Percentiles rank a stretch among this genome's conserved stretches.
These are phyloP conservation scores for Metschnikowia kunwiensis DNA, from an alignment of 805 yeast genomes.

Conservation along the genomic window DNA sequence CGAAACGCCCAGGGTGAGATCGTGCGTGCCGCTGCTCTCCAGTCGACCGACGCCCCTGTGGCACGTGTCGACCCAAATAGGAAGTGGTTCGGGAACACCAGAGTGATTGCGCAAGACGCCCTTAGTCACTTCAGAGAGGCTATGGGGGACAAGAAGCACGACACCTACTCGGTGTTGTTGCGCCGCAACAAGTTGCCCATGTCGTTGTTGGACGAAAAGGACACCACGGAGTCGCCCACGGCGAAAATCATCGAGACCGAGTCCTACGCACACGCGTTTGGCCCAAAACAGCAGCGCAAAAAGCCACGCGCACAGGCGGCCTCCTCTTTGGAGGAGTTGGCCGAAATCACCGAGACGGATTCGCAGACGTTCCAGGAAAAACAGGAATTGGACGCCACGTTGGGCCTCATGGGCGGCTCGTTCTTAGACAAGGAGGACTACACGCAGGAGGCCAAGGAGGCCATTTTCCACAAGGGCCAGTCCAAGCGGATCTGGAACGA, in stretches of 20 bases:
- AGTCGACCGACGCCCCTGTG: constrained; percentile 79
- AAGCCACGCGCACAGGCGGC: constrained; percentile 76
- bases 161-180: constrained; percentile 79
- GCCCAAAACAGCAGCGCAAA: constrained; percentile 92
- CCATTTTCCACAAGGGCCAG: constrained; percentile 94
- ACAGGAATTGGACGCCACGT: constrained; percentile 66
- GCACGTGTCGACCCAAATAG: constrained; percentile 96
- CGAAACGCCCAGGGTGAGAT: constrained; percentile 87
- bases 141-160: constrained; percentile 77
- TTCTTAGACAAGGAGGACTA: constrained; percentile 67
- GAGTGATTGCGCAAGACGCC: constrained; percentile 97
- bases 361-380: constrained; percentile 66
- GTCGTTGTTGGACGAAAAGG: constrained; percentile 89
- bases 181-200: constrained; percentile 91
- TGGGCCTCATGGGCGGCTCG: constrained; percentile 76
- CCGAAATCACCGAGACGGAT: constrained; percentile 53
- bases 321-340: constrained; percentile 77
- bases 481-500: constrained; percentile 99
- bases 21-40: constrained; percentile 82
- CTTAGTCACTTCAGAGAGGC: constrained; percentile 92
- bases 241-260: constrained; percentile 86
- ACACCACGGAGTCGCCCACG: constrained; percentile 69
- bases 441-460: constrained; percentile 89
- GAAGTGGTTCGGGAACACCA: constrained; percentile 96
- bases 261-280: constrained; percentile 76